Percentiles rank a stretch among this genome's conserved stretches.
These are phyloP conservation scores for Ambrosia hybrid DNA, from an alignment of 140 eudicot genomes.

Conservation along the genomic window DNA sequence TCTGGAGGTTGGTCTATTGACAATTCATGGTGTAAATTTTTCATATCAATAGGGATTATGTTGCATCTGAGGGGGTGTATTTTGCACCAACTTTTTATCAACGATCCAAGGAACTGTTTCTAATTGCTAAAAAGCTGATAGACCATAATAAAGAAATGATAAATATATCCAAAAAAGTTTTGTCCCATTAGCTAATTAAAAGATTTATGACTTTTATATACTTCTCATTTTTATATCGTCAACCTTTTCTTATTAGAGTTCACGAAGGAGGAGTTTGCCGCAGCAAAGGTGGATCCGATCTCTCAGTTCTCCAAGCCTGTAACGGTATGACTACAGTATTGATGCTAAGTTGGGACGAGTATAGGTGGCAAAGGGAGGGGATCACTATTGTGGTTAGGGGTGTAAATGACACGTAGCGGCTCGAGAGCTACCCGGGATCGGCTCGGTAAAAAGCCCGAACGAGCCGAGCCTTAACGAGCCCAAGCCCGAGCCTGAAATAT, in stretches of 20 bases:
- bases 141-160: too few species aligned
- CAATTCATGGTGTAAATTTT: not conserved
- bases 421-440: too few species aligned
- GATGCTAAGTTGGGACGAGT: too few species aligned
- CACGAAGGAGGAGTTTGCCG: constrained; percentile 61
- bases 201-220: not conserved
- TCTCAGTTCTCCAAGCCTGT: constrained; percentile 90
- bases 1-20: constrained; percentile 76
- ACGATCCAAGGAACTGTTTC: not conserved
- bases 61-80: constrained; percentile 1
- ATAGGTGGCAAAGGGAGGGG: too few species aligned
- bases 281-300: constrained; percentile 85
- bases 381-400: not conserved
- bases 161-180: not conserved
- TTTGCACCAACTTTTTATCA: not conserved
- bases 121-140: not conserved
- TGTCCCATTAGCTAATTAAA: constrained; percentile 11
- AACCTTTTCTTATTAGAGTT: constrained; percentile 49
- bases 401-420: too few species aligned
- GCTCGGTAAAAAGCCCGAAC: too few species aligned
- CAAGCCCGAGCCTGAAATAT: too few species aligned
- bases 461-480: too few species aligned
- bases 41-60: constrained; percentile 14
- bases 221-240: constrained; percentile 1
- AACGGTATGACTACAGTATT: constrained; percentile 36